These are phyloP conservation scores for Chaetoceros tenuissimus DNA, from an alignment of 108 stramenopile species.

Conservation along the genomic window DNA sequence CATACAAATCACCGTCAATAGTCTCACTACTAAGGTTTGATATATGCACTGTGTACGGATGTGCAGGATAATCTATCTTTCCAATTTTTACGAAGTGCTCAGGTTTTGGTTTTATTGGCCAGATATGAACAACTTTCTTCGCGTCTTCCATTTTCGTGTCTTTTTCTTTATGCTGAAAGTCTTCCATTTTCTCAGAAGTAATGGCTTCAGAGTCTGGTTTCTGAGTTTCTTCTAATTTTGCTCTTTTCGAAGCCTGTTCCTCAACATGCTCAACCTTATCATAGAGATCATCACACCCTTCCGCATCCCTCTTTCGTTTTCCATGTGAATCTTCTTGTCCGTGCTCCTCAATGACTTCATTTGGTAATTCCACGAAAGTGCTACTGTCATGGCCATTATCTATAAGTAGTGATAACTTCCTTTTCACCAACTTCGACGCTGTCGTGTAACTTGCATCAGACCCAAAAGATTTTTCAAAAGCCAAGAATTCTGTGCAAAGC, in stretches of 20 bases:
- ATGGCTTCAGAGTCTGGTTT: neutral
- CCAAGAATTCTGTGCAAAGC: constrained; percentile 62
- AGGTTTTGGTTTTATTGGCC: neutral
- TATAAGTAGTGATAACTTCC: constrained; percentile 32
- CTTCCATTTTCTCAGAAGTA: neutral
- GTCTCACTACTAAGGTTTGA: constrained; percentile 48
- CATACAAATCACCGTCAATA: constrained; percentile 84
- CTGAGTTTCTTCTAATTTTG: no score
- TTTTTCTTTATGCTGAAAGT: neutral
- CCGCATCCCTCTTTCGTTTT: constrained; percentile 19
- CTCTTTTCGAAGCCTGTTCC: neutral
- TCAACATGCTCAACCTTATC: neutral
- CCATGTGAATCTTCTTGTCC: constrained; percentile 10
- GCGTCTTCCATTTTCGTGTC: constrained; percentile 4
- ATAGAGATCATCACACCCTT: constrained; percentile 2
- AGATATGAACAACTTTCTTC: constrained; percentile 22
- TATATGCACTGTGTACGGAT: constrained; percentile 83
- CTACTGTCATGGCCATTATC: constrained; percentile 4
- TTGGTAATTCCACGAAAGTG: neutral
- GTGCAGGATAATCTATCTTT: constrained; percentile 75
- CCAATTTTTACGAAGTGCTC: constrained; percentile 67
- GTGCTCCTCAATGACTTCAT: neutral
- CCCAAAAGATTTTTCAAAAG: constrained; percentile 63
- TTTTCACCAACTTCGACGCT: constrained; percentile 35
- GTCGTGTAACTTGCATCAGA: constrained; percentile 45